Evolutionary conservation across 495 filamentous ascomycete species (phyloP).

Genomic region (Aspergillus ellipticus): DNA sequence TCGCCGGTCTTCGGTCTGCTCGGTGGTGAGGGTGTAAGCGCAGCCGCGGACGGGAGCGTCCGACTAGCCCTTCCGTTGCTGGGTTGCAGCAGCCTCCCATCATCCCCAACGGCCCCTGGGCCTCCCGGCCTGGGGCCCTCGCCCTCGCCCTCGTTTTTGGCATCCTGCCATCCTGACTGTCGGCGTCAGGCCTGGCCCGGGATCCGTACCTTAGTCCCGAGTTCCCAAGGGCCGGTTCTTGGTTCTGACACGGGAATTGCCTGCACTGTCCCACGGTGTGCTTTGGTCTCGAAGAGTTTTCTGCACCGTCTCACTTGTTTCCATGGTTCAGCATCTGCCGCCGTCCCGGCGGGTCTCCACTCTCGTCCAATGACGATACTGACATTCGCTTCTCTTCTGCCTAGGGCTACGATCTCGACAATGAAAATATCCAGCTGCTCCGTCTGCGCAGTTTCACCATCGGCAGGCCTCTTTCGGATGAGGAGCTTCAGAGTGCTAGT

Average conservation of each 20-base stretch:
- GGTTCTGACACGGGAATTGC: constrained; percentile 18
- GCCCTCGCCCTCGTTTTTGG: neutral
- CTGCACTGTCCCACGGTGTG: constrained; percentile 18
- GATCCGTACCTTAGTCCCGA: neutral
- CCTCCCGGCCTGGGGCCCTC: neutral
- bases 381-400: constrained; percentile 14
- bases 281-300: constrained; percentile 23
- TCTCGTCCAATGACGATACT: constrained; percentile 20
- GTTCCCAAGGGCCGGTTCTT: constrained; percentile 11
- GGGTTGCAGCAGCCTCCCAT: constrained; percentile 11
- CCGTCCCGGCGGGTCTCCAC: constrained; percentile 13
- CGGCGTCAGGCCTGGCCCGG: constrained; percentile 4
- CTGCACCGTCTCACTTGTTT: constrained; percentile 38
- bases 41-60: constrained; percentile 21
- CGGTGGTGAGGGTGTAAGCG: constrained; percentile 20
- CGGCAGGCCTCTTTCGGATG: constrained; percentile 58
- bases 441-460: constrained; percentile 75
- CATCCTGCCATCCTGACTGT: neutral
- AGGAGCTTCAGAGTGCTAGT: constrained; percentile 45
- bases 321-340: constrained; percentile 38
- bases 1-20: neutral
- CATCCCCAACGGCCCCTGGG: constrained; percentile 10
- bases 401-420: constrained; percentile 69
- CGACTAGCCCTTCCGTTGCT: constrained; percentile 18
- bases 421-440: constrained; percentile 70